Evolutionary conservation across 2,329 filamentous ascomycete species (phyloP).

Genomic region (Metarhizium sp.): DNA sequence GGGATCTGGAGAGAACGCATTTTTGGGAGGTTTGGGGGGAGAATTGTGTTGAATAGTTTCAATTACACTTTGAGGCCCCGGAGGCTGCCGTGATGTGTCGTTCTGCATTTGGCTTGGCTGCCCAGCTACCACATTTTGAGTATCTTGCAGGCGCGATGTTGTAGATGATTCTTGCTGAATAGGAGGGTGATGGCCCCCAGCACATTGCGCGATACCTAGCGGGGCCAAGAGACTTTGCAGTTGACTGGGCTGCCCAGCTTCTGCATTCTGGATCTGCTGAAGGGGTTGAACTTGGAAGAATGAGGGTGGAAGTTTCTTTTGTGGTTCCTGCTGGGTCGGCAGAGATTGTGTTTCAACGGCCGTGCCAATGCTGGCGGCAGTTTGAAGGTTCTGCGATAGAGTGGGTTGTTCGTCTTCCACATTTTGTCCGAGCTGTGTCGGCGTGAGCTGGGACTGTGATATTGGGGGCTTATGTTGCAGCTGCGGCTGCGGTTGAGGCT

Average conservation of each 20-base stretch:
- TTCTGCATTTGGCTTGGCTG: not conserved
- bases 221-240: too few relatives aligned
- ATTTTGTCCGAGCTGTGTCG: not conserved
- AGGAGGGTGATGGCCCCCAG: too few relatives aligned
- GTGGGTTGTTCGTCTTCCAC: not conserved
- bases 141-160: too few relatives aligned
- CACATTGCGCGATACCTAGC: too few relatives aligned
- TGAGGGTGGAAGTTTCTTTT: not conserved
- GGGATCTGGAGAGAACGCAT: not conserved
- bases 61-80: constrained; percentile 4
- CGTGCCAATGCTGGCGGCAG: too few relatives aligned
- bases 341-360: not conserved
- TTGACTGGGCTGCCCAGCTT: too few relatives aligned
- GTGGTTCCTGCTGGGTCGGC: not conserved
- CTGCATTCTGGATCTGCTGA: not conserved
- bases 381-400: not conserved
- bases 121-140: too few relatives aligned
- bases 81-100: constrained; percentile 1
- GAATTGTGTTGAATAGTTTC: not conserved
- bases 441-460: not conserved
- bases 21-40: not conserved
- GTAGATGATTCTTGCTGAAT: too few relatives aligned
- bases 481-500: too few relatives aligned
- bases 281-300: not conserved
- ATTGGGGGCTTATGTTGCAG: too few relatives aligned